A percentile compares a stretch with the other conserved stretches of the same genome.
phyloP scores from a whole-genome alignment of 2,329 filamentous ascomycete species.

The Dothideomycetes sp. region DNA sequence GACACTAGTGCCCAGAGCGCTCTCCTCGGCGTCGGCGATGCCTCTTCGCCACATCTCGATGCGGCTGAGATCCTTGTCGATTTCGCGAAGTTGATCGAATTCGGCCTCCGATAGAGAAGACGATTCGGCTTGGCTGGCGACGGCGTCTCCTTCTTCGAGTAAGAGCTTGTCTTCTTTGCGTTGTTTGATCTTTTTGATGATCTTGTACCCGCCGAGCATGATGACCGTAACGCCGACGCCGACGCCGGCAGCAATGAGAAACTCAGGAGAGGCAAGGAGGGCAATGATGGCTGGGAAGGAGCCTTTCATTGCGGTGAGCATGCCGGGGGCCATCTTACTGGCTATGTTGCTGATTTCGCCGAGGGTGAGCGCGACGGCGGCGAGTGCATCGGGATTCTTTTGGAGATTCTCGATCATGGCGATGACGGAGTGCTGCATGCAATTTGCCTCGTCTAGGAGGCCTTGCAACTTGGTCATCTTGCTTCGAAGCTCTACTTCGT shows the following conservation, averaged over 20 bases:
- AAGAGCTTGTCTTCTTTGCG: constrained; percentile 25
- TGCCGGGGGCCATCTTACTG: constrained; percentile 72
- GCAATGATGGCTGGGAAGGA: constrained; percentile 79
- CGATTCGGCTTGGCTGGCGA: too few relatives aligned
- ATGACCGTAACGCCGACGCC: constrained; percentile 90
- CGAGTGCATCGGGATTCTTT: constrained; percentile 79
- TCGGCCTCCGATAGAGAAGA: constrained; percentile 17
- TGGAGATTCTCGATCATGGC: constrained; percentile 73
- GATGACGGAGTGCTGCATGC: constrained; percentile 72
- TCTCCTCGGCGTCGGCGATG: constrained; percentile 46
- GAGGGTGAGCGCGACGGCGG: constrained; percentile 83
- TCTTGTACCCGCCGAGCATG: constrained; percentile 93
- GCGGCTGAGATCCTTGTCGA: constrained; percentile 40
- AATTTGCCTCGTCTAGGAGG: constrained; percentile 78
- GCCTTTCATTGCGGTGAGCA: constrained; percentile 64
- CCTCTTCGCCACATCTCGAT: constrained; percentile 55
- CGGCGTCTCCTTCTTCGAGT: constrained; percentile 14
- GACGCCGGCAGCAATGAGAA: constrained; percentile 82
- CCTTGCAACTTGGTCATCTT: constrained; percentile 66
- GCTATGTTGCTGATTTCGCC: constrained; percentile 80
- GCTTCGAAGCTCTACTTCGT: constrained; percentile 49
- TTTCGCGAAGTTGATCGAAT: constrained; percentile 47
- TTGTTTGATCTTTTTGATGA: constrained; percentile 71
- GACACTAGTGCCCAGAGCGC: constrained; percentile 44
- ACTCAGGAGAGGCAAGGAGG: constrained; percentile 80